phyloP scores from a whole-genome alignment of 2,329 filamentous ascomycete genomes.

The Clarireedia sp. region DNA sequence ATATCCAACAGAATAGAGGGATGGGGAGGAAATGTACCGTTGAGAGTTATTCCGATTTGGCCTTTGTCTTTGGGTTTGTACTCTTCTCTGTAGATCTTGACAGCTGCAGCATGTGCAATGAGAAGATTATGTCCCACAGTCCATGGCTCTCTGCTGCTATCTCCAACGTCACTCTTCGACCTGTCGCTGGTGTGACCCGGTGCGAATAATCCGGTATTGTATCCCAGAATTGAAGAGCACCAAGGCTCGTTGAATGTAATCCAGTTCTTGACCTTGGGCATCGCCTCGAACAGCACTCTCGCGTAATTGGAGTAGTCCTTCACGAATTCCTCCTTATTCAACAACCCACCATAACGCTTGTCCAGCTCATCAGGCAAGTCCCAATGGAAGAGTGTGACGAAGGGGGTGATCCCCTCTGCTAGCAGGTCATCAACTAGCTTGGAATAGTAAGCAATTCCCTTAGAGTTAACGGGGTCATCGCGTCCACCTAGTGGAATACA shows the following conservation, averaged over 20 bases:
- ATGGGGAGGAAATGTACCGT: slow-evolving; percentile 44
- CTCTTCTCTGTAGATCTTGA: slow-evolving; percentile 75
- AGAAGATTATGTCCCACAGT: slow-evolving; percentile 73
- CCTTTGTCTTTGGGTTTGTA: slow-evolving; percentile 67
- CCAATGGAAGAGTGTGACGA: slow-evolving; percentile 84
- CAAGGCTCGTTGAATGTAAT: slow-evolving; percentile 89
- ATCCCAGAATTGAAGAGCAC: slow-evolving; percentile 75
- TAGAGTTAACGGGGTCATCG: slow-evolving; percentile 71
- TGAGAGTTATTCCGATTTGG: slow-evolving; percentile 80
- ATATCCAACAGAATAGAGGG: no score
- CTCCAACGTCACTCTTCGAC: slow-evolving; percentile 59
- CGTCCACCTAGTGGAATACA: slow-evolving; percentile 82
- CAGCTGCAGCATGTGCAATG: slow-evolving; percentile 70
- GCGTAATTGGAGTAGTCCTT: slow-evolving; percentile 76
- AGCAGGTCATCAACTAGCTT: slow-evolving; percentile 72
- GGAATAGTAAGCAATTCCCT: slow-evolving; percentile 69
- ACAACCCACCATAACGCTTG: slow-evolving; percentile 70
- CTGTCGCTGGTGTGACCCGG: slow-evolving; percentile 77
- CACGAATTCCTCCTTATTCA: slow-evolving; percentile 76
- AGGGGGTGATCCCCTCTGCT: slow-evolving; percentile 67
- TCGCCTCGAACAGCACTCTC: slow-evolving; percentile 63
- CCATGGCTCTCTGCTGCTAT: slow-evolving; percentile 74
- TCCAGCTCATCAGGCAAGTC: slow-evolving; percentile 74
- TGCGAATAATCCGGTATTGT: slow-evolving; percentile 69
- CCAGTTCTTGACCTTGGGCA: slow-evolving; percentile 78